A percentile compares a stretch with the other conserved stretches of the same genome.
phyloP scores from a whole-genome alignment of 2,329 filamentous ascomycete species.

The Dactylellina parvicollis region DNA sequence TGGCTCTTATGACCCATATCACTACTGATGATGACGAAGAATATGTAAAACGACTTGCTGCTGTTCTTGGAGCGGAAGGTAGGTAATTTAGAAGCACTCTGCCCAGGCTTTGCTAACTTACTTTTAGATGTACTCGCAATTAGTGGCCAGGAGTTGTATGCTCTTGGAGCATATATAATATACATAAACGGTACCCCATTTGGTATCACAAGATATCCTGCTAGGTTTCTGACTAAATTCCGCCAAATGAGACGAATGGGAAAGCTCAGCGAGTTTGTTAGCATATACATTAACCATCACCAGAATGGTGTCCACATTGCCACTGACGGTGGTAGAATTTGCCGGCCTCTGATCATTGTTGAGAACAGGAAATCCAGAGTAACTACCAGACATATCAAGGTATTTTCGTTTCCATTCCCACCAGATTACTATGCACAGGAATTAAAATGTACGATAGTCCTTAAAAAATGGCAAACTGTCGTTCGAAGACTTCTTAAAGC shows the following conservation, averaged over 20 bases:
- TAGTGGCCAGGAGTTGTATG: conserved; percentile 86
- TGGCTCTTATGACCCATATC: conserved; percentile 98
- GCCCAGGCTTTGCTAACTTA: conserved; percentile 1
- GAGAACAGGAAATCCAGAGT: conserved; percentile 86
- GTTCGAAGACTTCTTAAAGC: conserved; percentile 92
- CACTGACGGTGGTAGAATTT: conserved; percentile 96
- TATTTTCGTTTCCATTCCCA: conserved; percentile 59
- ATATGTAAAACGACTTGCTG: conserved; percentile 85
- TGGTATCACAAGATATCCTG: conserved; percentile 84
- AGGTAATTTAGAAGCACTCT: conserved; percentile 63
- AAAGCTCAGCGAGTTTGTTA: conserved; percentile 93
- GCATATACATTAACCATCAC: conserved; percentile 94
- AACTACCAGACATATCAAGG: conserved; percentile 78
- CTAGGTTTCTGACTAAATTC: conserved; percentile 85
- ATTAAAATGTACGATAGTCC: conserved; percentile 47
- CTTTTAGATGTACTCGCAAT: conserved; percentile 68
- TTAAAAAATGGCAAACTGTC: conserved; percentile 83
- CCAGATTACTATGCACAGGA: background rate
- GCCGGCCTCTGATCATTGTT: conserved; percentile 93
- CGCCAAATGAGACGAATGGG: conserved; percentile 87
- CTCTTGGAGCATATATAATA: conserved; percentile 83
- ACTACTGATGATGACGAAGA: conserved; percentile 95
- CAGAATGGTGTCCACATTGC: conserved; percentile 92
- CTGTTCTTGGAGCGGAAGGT: conserved; percentile 83
- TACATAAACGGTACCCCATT: conserved; percentile 96